phyloP scores from a whole-genome alignment of 495 filamentous ascomycete species.

The Neurospora hispaniola region DNA sequence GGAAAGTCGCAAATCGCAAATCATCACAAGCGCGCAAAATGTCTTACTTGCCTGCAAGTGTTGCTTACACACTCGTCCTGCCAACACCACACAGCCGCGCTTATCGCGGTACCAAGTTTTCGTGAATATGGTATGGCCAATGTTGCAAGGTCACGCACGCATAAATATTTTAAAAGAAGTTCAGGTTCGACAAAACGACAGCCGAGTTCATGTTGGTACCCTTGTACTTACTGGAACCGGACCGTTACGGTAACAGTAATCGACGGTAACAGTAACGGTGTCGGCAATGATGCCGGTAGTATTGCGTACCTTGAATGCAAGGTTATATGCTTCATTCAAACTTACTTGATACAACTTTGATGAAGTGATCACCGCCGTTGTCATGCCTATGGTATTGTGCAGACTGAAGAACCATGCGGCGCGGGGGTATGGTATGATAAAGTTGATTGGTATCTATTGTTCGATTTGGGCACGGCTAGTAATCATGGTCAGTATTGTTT shows the following conservation, averaged over 20 bases:
- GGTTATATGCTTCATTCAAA: neutral
- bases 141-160: neutral
- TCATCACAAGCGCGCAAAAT: neutral
- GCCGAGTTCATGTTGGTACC: neutral
- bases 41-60: neutral
- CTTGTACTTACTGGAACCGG: neutral
- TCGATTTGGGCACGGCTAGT: too few species aligned
- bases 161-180: neutral
- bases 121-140: neutral
- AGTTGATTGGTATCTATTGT: too few species aligned
- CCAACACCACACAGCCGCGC: neutral
- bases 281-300: neutral
- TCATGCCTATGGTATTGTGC: neutral
- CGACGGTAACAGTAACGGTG: neutral
- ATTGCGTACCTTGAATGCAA: neutral
- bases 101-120: neutral
- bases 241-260: neutral
- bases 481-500: too few species aligned
- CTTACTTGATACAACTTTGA: neutral
- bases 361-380: neutral
- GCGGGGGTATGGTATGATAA: too few species aligned
- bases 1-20: neutral
- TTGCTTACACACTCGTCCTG: neutral
- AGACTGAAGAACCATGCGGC: neutral
- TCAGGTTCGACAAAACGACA: neutral